A percentile compares a stretch with the other conserved stretches of the same genome.
Evolutionary conservation across 1,284 basidiomycete species (phyloP).

Genomic region (Wallemia mellicola): DNA sequence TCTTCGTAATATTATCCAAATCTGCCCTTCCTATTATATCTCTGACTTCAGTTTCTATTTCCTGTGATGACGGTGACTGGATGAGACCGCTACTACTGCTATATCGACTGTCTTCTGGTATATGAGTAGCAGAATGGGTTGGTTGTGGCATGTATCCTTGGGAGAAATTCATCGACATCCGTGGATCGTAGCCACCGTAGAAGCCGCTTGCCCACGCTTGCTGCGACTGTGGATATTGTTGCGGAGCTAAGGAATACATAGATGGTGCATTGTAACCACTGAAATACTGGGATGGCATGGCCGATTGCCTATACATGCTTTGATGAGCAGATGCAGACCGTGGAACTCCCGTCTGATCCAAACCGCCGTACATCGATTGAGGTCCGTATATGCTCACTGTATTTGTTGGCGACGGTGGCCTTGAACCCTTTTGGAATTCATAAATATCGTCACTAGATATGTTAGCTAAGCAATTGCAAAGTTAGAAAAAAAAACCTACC

Average conservation of each 20-base stretch:
- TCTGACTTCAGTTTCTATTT: conserved; percentile 40
- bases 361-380: conserved; percentile 39
- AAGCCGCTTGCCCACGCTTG: not conserved
- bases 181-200: conserved; percentile 3
- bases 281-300: conserved; percentile 1
- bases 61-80: conserved; percentile 27
- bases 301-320: conserved; percentile 28
- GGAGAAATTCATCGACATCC: conserved; percentile 2
- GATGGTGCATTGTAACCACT: not conserved
- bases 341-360: conserved; percentile 6
- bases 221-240: not conserved
- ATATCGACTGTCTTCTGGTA: conserved; percentile 9
- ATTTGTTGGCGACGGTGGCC: conserved; percentile 25
- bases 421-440: conserved; percentile 26
- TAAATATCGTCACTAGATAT: conserved; percentile 26
- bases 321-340: conserved; percentile 29
- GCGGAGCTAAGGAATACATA: not conserved
- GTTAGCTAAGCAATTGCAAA: too few species aligned
- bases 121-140: conserved; percentile 2
- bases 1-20: conserved; percentile 63
- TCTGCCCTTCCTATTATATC: conserved; percentile 43
- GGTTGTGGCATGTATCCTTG: not conserved
- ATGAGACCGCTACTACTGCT: conserved; percentile 10
- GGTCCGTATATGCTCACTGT: conserved; percentile 47
- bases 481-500: too few species aligned